Conservation (phyloP, 2,329 filamentous ascomycete genomes). For the Aspergillus vadensis region DNA sequence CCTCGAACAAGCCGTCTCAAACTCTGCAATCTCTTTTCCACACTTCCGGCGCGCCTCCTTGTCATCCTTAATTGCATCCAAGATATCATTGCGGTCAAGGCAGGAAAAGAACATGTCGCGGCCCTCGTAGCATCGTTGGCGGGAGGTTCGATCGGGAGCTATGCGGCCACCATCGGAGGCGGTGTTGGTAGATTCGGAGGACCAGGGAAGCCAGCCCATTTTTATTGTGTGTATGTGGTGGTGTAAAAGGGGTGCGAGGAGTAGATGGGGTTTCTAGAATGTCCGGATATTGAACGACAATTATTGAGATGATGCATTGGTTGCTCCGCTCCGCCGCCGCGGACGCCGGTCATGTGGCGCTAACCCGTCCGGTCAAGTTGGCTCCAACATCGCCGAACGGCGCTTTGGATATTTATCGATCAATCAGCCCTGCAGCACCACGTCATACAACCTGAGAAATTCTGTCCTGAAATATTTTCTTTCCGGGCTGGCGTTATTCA, state of each 20-base stretch:
- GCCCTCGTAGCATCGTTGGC: constrained; percentile 83
- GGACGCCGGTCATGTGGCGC: constrained; percentile 22
- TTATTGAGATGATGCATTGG: not conserved
- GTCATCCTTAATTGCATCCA: constrained; percentile 69
- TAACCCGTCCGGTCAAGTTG: constrained; percentile 15
- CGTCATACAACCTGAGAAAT: not conserved
- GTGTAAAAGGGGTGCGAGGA: not conserved
- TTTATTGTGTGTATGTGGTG: constrained; percentile 12
- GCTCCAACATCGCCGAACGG: constrained; percentile 3
- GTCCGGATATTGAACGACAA: not conserved
- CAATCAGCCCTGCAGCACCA: not conserved
- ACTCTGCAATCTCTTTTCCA: constrained; percentile 61
- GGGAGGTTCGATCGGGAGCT: constrained; percentile 81
- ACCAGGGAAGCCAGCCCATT: constrained; percentile 58
- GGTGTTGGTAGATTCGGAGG: constrained; percentile 44
- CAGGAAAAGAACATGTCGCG: constrained; percentile 88
- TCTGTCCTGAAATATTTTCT: not conserved
- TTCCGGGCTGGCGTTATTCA: not conserved
- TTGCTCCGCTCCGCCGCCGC: constrained; percentile 14
- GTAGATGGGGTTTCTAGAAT: not conserved
- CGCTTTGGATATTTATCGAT: not conserved
- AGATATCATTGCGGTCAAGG: constrained; percentile 76
- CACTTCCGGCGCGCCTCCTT: constrained; percentile 62
- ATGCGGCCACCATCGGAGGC: constrained; percentile 64
- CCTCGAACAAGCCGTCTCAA: constrained; percentile 81